phyloP scores from a whole-genome alignment of 306 rosid genomes.

The Rosa persica region DNA sequence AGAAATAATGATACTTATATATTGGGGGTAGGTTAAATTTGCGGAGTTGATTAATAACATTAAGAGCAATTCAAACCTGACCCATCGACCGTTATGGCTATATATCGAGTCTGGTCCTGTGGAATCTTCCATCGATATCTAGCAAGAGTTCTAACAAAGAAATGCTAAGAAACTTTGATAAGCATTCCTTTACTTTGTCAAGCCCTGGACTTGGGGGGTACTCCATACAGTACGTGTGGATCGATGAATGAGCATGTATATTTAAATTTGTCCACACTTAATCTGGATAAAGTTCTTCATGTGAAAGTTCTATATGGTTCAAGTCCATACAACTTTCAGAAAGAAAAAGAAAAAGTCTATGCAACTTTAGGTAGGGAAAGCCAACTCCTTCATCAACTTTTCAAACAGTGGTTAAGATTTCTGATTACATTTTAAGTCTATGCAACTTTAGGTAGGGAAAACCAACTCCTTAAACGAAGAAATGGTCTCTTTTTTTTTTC shows the following conservation, averaged over 20 bases:
- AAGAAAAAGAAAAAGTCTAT: neutral
- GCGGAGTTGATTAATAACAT: neutral
- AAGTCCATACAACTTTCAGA: neutral
- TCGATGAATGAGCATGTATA: neutral
- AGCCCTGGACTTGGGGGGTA: neutral
- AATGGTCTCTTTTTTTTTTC: too few relatives aligned
- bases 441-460: too few relatives aligned
- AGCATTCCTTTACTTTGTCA: neutral
- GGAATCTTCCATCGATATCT: neutral
- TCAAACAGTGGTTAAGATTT: neutral
- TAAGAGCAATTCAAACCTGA: constrained; percentile 3
- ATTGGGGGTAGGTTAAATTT: neutral
- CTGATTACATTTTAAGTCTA: neutral
- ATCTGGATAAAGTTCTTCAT: neutral
- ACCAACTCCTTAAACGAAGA: too few relatives aligned
- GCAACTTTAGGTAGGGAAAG: neutral
- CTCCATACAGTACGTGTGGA: neutral
- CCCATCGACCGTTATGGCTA: neutral
- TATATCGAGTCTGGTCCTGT: neutral
- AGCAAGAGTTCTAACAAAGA: neutral
- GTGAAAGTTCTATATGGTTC: neutral
- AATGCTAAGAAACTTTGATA: neutral
- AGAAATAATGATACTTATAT: neutral
- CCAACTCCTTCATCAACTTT: neutral
- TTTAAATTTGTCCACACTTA: neutral